Conservation (phyloP, 306 rosid genomes). For the Sphenostylis stenocarpa region DNA sequence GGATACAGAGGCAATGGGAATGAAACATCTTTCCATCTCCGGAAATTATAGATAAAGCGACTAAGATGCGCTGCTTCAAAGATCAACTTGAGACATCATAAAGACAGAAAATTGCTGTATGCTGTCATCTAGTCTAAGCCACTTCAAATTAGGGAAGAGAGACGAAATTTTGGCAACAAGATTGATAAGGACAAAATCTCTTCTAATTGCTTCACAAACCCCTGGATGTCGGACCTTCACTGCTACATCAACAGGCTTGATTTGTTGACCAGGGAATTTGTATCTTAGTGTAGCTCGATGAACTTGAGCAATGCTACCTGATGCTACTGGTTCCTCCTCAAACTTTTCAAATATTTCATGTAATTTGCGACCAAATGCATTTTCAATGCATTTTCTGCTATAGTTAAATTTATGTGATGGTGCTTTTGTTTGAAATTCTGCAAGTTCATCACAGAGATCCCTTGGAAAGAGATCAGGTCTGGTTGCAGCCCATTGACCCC, state of each 20-base stretch:
- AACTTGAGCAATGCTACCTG: constrained; percentile 89
- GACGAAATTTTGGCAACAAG: constrained; percentile 50
- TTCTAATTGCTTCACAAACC: constrained; percentile 74
- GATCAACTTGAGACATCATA: constrained; percentile 84
- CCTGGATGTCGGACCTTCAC: constrained; percentile 88
- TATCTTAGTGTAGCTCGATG: constrained; percentile 75
- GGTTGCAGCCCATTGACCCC: constrained; percentile 97
- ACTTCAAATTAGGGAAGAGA: constrained; percentile 60
- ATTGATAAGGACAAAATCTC: constrained; percentile 68
- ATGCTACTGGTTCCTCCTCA: constrained; percentile 77
- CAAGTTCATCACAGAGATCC: constrained; percentile 74
- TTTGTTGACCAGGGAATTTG: constrained; percentile 62
- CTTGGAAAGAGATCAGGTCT: constrained; percentile 78
- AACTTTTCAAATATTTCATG: constrained; percentile 67
- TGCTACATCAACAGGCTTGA: constrained; percentile 67
- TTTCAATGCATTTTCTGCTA: constrained; percentile 62
- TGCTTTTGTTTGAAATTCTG: constrained; percentile 68
- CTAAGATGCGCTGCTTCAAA: constrained; percentile 79
- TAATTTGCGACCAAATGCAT: constrained; percentile 67
- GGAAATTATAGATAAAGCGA: constrained; percentile 76
- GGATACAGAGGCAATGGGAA: constrained; percentile 79
- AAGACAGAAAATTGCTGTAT: constrained; percentile 67
- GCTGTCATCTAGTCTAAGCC: constrained; percentile 78
- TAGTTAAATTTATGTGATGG: constrained; percentile 69
- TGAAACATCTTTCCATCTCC: constrained; percentile 70